Evolutionary conservation across 225 moss, liverwort and hornwort genomes (phyloP).

Genomic region (Ulota crispa): DNA sequence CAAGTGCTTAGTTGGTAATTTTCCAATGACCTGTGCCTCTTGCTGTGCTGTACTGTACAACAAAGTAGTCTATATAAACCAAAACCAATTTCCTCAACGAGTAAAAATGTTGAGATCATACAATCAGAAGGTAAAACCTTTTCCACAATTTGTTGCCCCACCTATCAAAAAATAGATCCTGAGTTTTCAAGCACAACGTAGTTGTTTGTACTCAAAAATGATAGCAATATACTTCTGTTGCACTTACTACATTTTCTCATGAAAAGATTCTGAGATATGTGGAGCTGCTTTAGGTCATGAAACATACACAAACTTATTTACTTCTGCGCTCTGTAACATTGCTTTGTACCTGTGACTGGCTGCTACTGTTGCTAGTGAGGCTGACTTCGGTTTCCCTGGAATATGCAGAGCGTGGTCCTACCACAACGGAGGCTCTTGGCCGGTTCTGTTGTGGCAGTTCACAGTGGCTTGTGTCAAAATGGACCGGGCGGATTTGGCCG

Average conservation of each 20-base stretch:
- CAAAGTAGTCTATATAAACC: neutral
- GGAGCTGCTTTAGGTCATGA: neutral
- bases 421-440: slow-evolving; percentile 96
- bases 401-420: slow-evolving; percentile 84
- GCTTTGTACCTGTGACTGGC: neutral
- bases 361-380: neutral
- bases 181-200: too few species aligned
- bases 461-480: slow-evolving; percentile 88
- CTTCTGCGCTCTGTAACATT: neutral
- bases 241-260: too few species aligned
- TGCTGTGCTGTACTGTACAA: neutral
- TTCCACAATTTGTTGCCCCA: neutral
- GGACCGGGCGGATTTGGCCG: slow-evolving; percentile 66
- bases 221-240: too few species aligned
- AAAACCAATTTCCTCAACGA: neutral
- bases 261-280: too few species aligned
- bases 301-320: neutral
- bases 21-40: neutral
- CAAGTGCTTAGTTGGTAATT: too few species aligned
- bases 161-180: too few species aligned
- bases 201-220: too few species aligned
- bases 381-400: neutral
- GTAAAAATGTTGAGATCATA: neutral
- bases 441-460: slow-evolving; percentile 92
- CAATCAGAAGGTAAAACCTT: neutral